Percentiles rank a stretch among this genome's conserved stretches.
These are phyloP conservation scores for Tulasnella sp. DNA, from an alignment of 768 basidiomycete genomes.

Conservation along the genomic window DNA sequence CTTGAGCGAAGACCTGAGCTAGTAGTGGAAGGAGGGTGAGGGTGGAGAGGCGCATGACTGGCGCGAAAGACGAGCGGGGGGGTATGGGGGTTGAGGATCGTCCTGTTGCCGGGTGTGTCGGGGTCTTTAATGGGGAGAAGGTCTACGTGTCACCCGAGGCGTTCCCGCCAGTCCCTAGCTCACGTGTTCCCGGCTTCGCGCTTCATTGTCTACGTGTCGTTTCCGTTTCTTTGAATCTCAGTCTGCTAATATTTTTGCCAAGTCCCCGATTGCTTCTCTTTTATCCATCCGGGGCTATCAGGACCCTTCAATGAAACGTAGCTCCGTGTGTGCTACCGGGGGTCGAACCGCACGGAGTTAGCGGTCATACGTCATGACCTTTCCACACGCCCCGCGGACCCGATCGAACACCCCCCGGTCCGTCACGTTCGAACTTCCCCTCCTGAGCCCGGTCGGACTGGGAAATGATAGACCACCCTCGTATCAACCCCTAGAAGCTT, in stretches of 20 bases:
- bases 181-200: conserved; percentile 2
- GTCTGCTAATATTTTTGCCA: neutral
- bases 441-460: no score
- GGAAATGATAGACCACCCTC: no score
- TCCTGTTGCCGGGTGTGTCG: neutral
- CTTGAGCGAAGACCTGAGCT: conserved; percentile 26
- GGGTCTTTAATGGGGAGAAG: conserved; percentile 15
- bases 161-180: neutral
- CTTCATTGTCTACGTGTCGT: neutral
- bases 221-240: neutral
- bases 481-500: no score
- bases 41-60: conserved; percentile 20
- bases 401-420: no score
- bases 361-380: neutral
- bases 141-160: conserved; percentile 26
- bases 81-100: conserved; percentile 6
- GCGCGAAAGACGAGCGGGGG: conserved; percentile 12
- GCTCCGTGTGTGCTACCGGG: neutral
- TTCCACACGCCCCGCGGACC: no score
- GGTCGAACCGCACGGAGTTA: neutral
- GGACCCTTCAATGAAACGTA: neutral
- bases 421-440: no score
- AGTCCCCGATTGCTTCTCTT: neutral
- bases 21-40: conserved; percentile 20
- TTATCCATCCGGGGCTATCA: neutral